phyloP scores from a whole-genome alignment of 2,329 filamentous ascomycete species.

The Fusarium vanettenii region DNA sequence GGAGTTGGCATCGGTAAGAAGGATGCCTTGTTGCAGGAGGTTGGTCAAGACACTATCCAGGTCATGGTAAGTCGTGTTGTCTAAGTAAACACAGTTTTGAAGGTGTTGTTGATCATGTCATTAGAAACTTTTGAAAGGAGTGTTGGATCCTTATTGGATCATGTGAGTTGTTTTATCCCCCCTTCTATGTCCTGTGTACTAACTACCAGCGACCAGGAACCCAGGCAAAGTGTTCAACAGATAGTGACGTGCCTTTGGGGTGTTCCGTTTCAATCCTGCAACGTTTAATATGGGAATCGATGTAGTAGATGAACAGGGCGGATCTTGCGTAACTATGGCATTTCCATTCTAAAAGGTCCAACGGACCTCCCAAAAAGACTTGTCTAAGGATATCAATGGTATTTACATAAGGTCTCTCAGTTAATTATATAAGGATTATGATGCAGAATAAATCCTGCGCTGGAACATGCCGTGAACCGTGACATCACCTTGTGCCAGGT shows the following conservation, averaged over 20 bases:
- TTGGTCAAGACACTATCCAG: background rate
- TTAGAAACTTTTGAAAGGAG: background rate
- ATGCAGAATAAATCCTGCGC: too few species aligned
- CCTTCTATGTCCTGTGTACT: background rate
- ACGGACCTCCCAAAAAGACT: background rate
- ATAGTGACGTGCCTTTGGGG: background rate
- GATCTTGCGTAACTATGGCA: background rate
- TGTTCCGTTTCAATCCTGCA: background rate
- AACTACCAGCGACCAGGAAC: background rate
- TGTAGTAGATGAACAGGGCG: background rate
- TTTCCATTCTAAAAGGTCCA: background rate
- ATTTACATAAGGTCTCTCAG: fast-evolving
- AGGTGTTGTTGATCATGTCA: background rate
- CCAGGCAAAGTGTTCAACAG: background rate
- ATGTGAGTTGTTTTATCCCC: background rate
- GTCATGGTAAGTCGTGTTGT: background rate
- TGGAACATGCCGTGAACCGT: too few species aligned
- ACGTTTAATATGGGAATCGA: background rate
- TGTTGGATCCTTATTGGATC: background rate
- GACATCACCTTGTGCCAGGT: too few species aligned
- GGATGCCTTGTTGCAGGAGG: background rate
- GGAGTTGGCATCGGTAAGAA: background rate
- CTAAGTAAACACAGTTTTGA: background rate
- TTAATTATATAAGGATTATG: fast-evolving
- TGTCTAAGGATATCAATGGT: background rate